phyloP scores from a whole-genome alignment of 352 stramenopile species.

The Pythium insidiosum region DNA sequence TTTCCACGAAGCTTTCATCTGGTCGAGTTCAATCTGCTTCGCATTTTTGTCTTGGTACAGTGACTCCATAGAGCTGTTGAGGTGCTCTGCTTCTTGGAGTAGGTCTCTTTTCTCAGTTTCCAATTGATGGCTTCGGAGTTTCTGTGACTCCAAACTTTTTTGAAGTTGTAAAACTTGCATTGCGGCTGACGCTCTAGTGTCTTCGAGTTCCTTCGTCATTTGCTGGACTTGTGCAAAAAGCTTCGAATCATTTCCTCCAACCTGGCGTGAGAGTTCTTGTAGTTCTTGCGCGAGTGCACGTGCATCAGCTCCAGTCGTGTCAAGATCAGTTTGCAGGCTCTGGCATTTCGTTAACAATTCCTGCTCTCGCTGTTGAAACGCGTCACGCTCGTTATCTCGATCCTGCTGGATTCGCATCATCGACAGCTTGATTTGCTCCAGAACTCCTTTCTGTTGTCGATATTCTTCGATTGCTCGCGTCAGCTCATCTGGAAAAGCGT shows the following conservation, averaged over 20 bases:
- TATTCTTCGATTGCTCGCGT: constrained; percentile 14
- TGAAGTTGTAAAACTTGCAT: constrained; percentile 60
- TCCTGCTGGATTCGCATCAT: constrained; percentile 40
- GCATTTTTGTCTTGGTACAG: constrained; percentile 44
- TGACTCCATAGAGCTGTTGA: constrained; percentile 45
- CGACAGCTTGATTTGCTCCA: constrained; percentile 42
- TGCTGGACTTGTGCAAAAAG: constrained; percentile 32
- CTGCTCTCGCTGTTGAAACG: constrained; percentile 27
- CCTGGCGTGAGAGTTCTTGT: constrained; percentile 30
- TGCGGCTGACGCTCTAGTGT: constrained; percentile 17
- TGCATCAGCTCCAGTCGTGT: constrained; percentile 29
- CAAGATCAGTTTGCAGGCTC: constrained; percentile 22
- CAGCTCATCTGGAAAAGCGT: constrained; percentile 15
- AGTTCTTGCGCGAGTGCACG: constrained; percentile 42
- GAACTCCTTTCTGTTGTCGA: constrained; percentile 4
- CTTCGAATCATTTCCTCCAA: constrained; percentile 29
- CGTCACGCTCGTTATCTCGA: constrained; percentile 29
- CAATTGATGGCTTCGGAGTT: constrained; percentile 28
- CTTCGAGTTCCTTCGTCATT: constrained; percentile 39
- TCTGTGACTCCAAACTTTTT: constrained; percentile 40
- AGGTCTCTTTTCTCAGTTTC: constrained; percentile 62
- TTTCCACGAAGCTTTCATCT: constrained; percentile 31
- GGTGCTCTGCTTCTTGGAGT: constrained; percentile 47
- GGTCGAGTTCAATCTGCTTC: constrained; percentile 52
- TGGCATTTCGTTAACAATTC: constrained; percentile 28